Evolutionary conservation across 176 grass and related monocot species (phyloP).

Genomic region (Musa beccarii): DNA sequence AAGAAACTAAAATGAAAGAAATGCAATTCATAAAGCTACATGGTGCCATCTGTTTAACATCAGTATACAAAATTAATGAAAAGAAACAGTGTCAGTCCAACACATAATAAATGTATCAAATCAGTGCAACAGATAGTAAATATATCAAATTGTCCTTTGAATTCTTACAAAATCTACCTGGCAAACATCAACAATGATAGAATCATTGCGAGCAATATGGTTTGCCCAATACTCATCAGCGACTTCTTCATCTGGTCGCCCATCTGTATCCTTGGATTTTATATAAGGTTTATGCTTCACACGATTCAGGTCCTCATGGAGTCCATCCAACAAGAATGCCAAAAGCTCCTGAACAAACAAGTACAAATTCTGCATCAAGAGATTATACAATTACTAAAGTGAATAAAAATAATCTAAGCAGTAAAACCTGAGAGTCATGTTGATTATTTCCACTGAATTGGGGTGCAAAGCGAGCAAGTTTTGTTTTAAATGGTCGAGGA

Average conservation of each 20-base stretch:
- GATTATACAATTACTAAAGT: neutral
- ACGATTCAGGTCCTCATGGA: slow-evolving; percentile 97
- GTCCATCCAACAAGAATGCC: slow-evolving; percentile 92
- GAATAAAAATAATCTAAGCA: neutral
- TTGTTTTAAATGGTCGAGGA: slow-evolving; percentile 86
- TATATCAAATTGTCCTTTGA: neutral
- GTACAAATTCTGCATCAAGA: neutral
- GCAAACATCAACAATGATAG: slow-evolving; percentile 99
- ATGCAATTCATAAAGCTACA: neutral
- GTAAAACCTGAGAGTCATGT: slow-evolving; percentile 84
- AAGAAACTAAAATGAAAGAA: neutral
- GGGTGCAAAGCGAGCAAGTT: slow-evolving; percentile 90
- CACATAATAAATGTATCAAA: no score
- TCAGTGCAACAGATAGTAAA: neutral
- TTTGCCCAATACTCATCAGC: slow-evolving; percentile 97
- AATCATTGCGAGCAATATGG: slow-evolving; percentile 97
- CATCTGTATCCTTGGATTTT: slow-evolving; percentile 82
- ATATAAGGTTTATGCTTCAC: slow-evolving; percentile 93
- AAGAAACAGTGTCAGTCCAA: no score
- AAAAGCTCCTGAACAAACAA: slow-evolving; percentile 58
- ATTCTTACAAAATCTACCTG: slow-evolving; percentile 38
- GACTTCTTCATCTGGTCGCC: slow-evolving; percentile 92
- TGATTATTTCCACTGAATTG: slow-evolving; percentile 99
- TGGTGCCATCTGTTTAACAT: no score
- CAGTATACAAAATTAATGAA: no score